Evolutionary conservation across 306 rosid species (phyloP), one percentile per base, ranked within the genome.

Genomic region (Oemleria cerasiformis): DNA sequence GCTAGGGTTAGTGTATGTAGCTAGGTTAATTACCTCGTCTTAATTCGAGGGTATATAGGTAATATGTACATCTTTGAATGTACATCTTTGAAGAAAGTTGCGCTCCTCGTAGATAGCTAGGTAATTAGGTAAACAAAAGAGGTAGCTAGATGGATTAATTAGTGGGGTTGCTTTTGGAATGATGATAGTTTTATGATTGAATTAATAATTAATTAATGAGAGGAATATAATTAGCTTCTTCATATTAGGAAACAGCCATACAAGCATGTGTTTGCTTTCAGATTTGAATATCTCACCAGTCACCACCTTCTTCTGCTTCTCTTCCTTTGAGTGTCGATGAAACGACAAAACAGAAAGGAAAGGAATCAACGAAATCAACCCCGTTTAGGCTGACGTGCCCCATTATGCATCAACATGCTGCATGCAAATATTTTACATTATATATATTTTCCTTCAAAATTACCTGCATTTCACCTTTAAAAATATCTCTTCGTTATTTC

Each of bases 321-420:
- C 60, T 21, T 48, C 79, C 85, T 85, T 88, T 84, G 92, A 92
- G 96, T 81, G 84, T 79, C 89, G 54, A 55, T 23, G 68, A 90
- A 88, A 91, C 87, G 97, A 88, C 97, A 90, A 90, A 90, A 85
- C 71, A 74, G 84, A 86, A 90, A 87, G 84, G 77, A 84, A 84
- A 82, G 84, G 90, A 85, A 94, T 87, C 98, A 83, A 92, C 98
- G 92, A 83, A 84, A 89, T 85, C 93, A 82, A 86, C 98, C 97
- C 90, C 97, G 90, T 88, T 91, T 94, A 78, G 97, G 95, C 91
- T 87, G 69, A 79, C 82, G 98, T 79, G 97, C 90, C 73, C 91
- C 82, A 53, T 85, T 68, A 79, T 83, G 83, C 83, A 34, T 59
- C 64, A 59, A 59, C 64, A 59, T 59, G 20, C 43, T 59, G 20